Conservation (phyloP, 2,329 filamentous ascomycete genomes). For the Penicillium aurantiogriseum region DNA sequence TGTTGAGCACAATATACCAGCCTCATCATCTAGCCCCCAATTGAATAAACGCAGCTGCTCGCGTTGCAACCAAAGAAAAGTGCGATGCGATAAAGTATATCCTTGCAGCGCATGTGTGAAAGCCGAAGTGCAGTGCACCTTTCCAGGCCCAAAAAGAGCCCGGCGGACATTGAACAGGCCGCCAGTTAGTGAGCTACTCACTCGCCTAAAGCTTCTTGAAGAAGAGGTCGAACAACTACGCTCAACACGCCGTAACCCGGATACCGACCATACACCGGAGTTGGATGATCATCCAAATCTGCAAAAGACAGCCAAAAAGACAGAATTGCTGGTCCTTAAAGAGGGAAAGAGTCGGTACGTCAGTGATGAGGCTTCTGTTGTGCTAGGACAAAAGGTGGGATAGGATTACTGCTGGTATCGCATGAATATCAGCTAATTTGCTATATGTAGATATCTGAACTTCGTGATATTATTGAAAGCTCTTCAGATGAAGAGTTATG, state of each 20-base stretch:
- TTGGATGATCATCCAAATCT: not conserved
- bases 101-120: constrained; percentile 27
- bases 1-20: not conserved
- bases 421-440: not conserved
- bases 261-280: not conserved
- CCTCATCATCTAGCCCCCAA: not conserved
- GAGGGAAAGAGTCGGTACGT: constrained; percentile 17
- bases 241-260: not conserved
- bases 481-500: not conserved
- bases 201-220: constrained; percentile 19
- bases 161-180: constrained; percentile 21
- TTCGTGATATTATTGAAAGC: not conserved
- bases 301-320: not conserved
- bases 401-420: not conserved
- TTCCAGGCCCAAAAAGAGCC: constrained; percentile 19
- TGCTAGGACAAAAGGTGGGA: constrained; percentile 17
- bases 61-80: constrained; percentile 33
- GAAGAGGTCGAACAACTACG: constrained; percentile 18
- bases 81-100: constrained; percentile 34
- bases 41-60: constrained; percentile 26
- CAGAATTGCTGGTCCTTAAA: not conserved
- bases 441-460: not conserved
- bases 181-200: constrained; percentile 17
- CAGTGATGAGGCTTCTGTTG: constrained; percentile 18
- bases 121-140: constrained; percentile 14